phyloP scores from a whole-genome alignment of 2,329 filamentous ascomycete genomes.

The Pseudocercospora crystallina region DNA sequence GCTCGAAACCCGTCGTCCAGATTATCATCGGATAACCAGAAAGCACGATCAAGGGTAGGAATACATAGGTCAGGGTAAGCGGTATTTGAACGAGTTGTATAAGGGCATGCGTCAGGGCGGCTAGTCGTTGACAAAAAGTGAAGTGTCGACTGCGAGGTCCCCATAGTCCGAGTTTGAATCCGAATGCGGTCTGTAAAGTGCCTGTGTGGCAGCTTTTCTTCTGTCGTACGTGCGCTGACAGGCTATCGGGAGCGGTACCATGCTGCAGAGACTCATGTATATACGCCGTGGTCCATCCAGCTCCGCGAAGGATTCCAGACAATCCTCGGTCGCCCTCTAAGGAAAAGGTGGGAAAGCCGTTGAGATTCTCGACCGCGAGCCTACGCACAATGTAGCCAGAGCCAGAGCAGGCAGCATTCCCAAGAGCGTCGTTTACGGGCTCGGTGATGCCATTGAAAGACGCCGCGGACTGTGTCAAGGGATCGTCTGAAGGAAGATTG shows the following conservation, averaged over 20 bases:
- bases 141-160: conserved; percentile 11
- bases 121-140: conserved; percentile 11
- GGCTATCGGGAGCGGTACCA: conserved; percentile 8
- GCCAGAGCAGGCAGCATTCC: conserved; percentile 6
- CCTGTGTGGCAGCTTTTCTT: not conserved
- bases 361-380: conserved; percentile 9
- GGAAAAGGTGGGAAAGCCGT: conserved; percentile 5
- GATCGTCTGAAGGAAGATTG: conserved; percentile 15
- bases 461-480: conserved; percentile 10
- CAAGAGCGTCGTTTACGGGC: conserved; percentile 5
- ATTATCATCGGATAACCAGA: conserved; percentile 18
- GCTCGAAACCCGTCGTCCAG: conserved; percentile 11
- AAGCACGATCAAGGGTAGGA: conserved; percentile 13
- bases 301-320: conserved; percentile 9
- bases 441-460: conserved; percentile 5
- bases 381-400: conserved; percentile 8
- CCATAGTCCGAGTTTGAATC: conserved; percentile 14
- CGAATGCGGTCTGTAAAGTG: conserved; percentile 15
- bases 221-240: conserved; percentile 10
- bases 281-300: conserved; percentile 6
- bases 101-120: conserved; percentile 13
- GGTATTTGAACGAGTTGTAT: conserved; percentile 13
- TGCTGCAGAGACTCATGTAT: conserved; percentile 11
- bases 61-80: conserved; percentile 11
- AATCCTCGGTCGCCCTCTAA: conserved; percentile 11